phyloP scores from a whole-genome alignment of 768 basidiomycete genomes.

The Boletellus emodensis region DNA sequence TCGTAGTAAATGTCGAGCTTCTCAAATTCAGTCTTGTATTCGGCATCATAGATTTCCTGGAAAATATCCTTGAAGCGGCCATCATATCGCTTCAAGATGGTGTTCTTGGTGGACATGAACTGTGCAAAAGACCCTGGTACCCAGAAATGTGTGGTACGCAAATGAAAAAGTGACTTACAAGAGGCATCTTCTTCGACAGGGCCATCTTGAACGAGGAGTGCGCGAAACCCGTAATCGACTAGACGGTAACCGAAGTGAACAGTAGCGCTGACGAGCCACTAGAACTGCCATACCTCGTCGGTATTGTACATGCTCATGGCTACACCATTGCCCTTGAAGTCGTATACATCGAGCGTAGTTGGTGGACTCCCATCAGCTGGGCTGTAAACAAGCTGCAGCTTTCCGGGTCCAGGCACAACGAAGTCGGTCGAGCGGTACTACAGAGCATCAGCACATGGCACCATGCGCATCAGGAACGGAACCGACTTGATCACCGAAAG shows the following conservation, averaged over 20 bases:
- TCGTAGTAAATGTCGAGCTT: constrained; percentile 80
- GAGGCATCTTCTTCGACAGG: constrained; percentile 67
- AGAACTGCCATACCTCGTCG: constrained; percentile 59
- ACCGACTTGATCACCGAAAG: constrained; percentile 89
- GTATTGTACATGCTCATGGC: constrained; percentile 99
- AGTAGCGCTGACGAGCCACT: neutral
- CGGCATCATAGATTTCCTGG: constrained; percentile 87
- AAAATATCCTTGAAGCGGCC: constrained; percentile 99
- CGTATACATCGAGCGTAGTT: constrained; percentile 78
- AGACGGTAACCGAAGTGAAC: neutral
- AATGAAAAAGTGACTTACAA: constrained; percentile 40
- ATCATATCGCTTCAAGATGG: constrained; percentile 95
- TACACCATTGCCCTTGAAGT: constrained; percentile 90
- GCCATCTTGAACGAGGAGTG: constrained; percentile 99
- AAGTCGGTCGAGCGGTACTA: constrained; percentile 94
- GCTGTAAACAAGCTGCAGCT: constrained; percentile 87
- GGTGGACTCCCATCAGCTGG: constrained; percentile 70
- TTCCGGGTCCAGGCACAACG: constrained; percentile 87
- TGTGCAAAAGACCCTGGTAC: constrained; percentile 22
- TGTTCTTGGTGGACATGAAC: constrained; percentile 99
- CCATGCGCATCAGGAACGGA: constrained; percentile 6
- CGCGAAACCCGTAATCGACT: constrained; percentile 94
- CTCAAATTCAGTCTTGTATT: constrained; percentile 72
- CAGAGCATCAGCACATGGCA: constrained; percentile 4
- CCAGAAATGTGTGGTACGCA: constrained; percentile 3